Base-by-base conservation (phyloP, 208 protist species). In the Acanthamoeba quina region DNA sequence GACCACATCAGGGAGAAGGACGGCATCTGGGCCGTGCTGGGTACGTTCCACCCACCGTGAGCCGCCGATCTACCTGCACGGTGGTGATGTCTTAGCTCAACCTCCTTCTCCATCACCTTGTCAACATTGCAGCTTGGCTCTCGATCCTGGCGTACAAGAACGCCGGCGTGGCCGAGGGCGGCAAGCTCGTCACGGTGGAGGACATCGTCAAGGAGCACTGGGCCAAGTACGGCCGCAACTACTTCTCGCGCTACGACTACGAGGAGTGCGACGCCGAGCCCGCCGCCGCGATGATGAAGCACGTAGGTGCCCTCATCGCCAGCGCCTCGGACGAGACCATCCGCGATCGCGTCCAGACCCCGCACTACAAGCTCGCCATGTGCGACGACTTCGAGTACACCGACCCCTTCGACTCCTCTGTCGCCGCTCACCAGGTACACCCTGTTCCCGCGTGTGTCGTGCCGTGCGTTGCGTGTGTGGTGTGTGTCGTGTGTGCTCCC, bases 1-100 rank as follows among this genome's bases (percentile, higher is more conserved):
- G 98, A 99, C 92, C 98, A 99, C 96, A 98, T 99, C 68, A 97
- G 99, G 82, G 99, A 99, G 97, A 99, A 99, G 96, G 99, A 99
- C 95, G 99, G 99, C 58, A 95, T 99, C 31, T 99, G 99, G 99
- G 99, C 99, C 4, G 97, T 98, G 13, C 97, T 99, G 34, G 98
- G 93, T 96, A 49, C n/a, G 24, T 4, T 54, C 26, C 74, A 9
- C 10, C 26, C 74, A 26, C 54, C 37, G 17, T 41, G 17, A 1
- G 1, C 21, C 4, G 24, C n/a, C 24, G 17, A 7, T 66, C 7
- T 66, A 3, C 21, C 0, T 92, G 17, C 56, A 5, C 17, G 29
- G 74, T 21, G 34, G n/a, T 13, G 17, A 49, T 78, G 10, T 24
- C 31, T 58, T 3, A 58, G 15, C 10, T 58, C 54, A 1, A 41